These are phyloP conservation scores for Neurospora sp. DNA, from an alignment of 495 filamentous ascomycete genomes.

Conservation along the genomic window DNA sequence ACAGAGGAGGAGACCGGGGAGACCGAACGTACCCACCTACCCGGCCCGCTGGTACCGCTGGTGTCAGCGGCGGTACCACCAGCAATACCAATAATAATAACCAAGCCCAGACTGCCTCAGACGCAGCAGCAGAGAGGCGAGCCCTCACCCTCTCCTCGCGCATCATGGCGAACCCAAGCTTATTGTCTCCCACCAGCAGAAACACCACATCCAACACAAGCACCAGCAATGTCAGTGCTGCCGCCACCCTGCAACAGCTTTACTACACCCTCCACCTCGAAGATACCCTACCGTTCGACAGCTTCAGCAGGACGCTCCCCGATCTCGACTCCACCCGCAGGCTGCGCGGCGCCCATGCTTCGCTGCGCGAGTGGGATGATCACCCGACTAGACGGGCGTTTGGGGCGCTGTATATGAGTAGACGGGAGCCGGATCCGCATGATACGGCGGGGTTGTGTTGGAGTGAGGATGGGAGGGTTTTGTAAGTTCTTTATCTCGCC, in stretches of 20 bases:
- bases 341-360: neutral
- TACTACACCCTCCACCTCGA: neutral
- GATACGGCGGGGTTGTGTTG: slow-evolving; percentile 61
- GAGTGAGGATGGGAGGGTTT: slow-evolving; percentile 55
- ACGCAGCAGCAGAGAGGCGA: slow-evolving; percentile 7
- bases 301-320: neutral
- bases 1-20: neutral
- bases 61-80: neutral
- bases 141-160: slow-evolving; percentile 8
- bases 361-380: slow-evolving; percentile 21
- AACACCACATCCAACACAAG: neutral
- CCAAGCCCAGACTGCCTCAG: neutral
- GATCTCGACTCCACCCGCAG: neutral
- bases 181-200: neutral
- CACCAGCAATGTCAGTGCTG: neutral
- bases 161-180: slow-evolving; percentile 7
- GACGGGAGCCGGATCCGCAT: slow-evolving; percentile 26
- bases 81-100: slow-evolving; percentile 1
- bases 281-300: neutral
- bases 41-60: neutral
- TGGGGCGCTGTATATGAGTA: slow-evolving; percentile 9
- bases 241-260: neutral
- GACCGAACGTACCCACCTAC: neutral
- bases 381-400: slow-evolving; percentile 10
- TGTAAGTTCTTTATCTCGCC: slow-evolving; percentile 43